These are phyloP conservation scores for Cryoendolithus antarcticus DNA, from an alignment of 2,329 filamentous ascomycete genomes.

Conservation along the genomic window DNA sequence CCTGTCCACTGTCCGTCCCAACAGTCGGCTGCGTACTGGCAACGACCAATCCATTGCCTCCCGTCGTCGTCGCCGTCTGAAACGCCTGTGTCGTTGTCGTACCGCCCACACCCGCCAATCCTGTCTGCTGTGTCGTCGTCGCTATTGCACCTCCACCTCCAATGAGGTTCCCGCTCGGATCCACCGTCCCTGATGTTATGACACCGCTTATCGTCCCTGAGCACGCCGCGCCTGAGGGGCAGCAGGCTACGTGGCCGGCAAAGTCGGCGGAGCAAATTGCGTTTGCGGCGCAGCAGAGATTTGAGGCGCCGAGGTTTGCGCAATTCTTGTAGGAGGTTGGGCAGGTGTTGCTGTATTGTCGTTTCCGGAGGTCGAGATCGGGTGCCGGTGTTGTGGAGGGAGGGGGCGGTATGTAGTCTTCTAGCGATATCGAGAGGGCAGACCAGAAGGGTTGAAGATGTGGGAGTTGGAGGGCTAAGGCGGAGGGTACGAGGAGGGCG, in stretches of 20 bases:
- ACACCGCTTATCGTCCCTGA: slow-evolving; percentile 39
- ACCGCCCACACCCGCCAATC: slow-evolving; percentile 9
- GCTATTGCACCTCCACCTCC: slow-evolving; percentile 10
- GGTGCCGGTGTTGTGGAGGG: background rate
- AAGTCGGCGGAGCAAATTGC: slow-evolving; percentile 45
- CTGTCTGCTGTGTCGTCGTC: slow-evolving; percentile 8
- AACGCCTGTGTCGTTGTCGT: slow-evolving; percentile 13
- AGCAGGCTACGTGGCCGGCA: slow-evolving; percentile 49
- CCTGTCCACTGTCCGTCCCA: slow-evolving; percentile 5
- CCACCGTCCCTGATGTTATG: slow-evolving; percentile 22
- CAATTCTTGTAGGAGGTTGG: slow-evolving; percentile 42
- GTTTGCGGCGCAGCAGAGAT: slow-evolving; percentile 43
- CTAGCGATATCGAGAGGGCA: slow-evolving; percentile 15
- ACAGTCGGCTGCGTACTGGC: slow-evolving; percentile 11
- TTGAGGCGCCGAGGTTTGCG: slow-evolving; percentile 37
- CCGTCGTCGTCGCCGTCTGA: slow-evolving; percentile 1
- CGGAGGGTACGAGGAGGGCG: no score
- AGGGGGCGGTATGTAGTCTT: slow-evolving; percentile 8
- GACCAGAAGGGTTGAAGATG: slow-evolving; percentile 19
- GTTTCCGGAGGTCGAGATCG: slow-evolving; percentile 2
- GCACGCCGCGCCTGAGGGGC: slow-evolving; percentile 44
- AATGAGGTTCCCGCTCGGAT: slow-evolving; percentile 14
- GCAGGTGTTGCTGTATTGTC: slow-evolving; percentile 28
- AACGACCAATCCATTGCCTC: slow-evolving; percentile 3
- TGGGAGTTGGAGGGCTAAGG: slow-evolving; percentile 13